Base-by-base conservation (phyloP, 768 basidiomycete genomes). In the Auricularia sp. region DNA sequence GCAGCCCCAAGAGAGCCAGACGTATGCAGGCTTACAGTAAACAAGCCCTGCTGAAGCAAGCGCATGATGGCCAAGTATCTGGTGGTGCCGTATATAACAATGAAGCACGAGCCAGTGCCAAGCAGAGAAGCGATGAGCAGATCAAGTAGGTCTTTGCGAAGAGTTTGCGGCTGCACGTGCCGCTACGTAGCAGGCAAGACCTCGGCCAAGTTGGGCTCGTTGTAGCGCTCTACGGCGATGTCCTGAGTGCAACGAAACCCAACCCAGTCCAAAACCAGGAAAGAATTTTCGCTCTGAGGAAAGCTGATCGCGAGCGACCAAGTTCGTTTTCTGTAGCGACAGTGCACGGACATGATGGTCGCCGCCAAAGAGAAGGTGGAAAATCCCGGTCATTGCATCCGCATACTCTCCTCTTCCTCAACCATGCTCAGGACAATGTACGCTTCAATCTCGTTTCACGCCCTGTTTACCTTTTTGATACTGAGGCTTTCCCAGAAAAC, bases 401-500 rank as follows among this genome's bases (percentile, higher is more conserved):
- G 13, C 39, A 42, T 14, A 2, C 39, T 42, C 39, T 42, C 39
- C 13, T 14, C 8, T 42, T 42, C 39, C 13, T 42, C 39, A 7
- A 14, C 39, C 47, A 51, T 51, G 47, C 47, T 51, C 16, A 8
- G 47, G 5, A 51, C 47, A 16, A 51, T 51, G 47, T 51, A 18
- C 47, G 47, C 47, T 18, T 10, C 44, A 2, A 45, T 45, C 10
- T 45, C 47, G 18, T 18, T 18, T 6, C 6, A 16, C 11, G 11
- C 6, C 47, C 16, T 14, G 8, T 7, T 42, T 7, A 51, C 47
- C 21, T 51, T 18, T 18, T 18, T 51, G 8, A 6, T 18, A 18
- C 47, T 18, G 6, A 51, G 8, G 11, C 56, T 34, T 59, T 14
- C 13, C 5, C 33, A 89, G 87, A 71, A 98, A 96, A 80, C 93